Evolutionary conservation across 1,284 basidiomycete genomes (phyloP), one percentile per base, ranked within the genome.

Genomic region (Fistulina hepatica): DNA sequence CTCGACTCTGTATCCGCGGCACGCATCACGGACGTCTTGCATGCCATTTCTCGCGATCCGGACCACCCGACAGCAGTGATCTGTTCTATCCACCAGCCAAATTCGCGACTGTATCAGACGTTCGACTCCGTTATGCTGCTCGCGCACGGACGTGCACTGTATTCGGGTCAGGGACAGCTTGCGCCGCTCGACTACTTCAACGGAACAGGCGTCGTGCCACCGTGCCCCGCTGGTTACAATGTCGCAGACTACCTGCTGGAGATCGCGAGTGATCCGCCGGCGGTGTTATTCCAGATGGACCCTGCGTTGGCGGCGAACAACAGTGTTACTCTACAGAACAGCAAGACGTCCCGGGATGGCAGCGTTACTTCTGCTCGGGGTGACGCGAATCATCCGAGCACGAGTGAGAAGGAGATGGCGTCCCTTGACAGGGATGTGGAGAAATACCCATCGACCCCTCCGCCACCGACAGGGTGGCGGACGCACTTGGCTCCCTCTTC

Each of bases 231-330:
- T 28, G 86, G 84, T 0, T 90, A 91, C 62, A 94, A 93, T 48
- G 71, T 92, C 12, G 90, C 90, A 0, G 90, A 95, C 55, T 83
- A 89, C 52, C 68, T 93, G 11, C 67, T 94, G 10, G 89, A 93
- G 46, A 69, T 93, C 34, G 86, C 89, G 1, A 82, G 74, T 48
- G 75, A 76, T 32, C 65, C 72, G 20, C 66, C 70, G 8, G 58
- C 66, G 5, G 57, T 52, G 20, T 52, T 75, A 1, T 69, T 71
- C 53, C 53, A 63, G 48, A 39, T 55, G 27, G 27, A 28, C 10
- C 20, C 24, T 4, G 34, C 25, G 12, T 27, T n/a, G n/a, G n/a
- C n/a, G n/a, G n/a, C n/a, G n/a, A n/a, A n/a, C n/a, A n/a, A n/a
- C n/a, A n/a, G n/a, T n/a, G n/a, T n/a, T n/a, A n/a, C n/a, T 26